Evolutionary conservation across 768 basidiomycete genomes (phyloP), one percentile per base, ranked within the genome.

Genomic region (Pholiota microspora): DNA sequence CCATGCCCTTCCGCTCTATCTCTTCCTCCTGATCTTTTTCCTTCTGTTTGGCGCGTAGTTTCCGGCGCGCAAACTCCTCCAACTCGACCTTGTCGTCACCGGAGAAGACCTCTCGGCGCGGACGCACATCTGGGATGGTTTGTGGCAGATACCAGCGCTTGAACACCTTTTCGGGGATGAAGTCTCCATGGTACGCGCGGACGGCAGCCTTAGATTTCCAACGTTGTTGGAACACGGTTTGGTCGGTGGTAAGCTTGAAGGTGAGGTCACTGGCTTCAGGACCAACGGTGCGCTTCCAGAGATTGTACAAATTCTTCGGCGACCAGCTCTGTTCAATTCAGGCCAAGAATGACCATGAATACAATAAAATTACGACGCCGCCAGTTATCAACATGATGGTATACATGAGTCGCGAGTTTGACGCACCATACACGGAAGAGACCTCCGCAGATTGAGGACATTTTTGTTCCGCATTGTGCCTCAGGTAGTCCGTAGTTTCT

Each of bases 151-250:
- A 98, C 89, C 93, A 94, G 54, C 89, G 84, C 67, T 94, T 94
- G 81, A 98, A 98, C 32, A 87, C 86, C 64, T 87, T 89, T 76
- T 96, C 93, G 50, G 86, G 86, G 57, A 98, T 94, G 67, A 82
- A 88, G 78, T 97, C 95, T 21, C 95, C 94, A 67, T 98, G 97
- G 78, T 98, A 98, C 3, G 85, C 95, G 53, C 95, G 86, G 28
- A 93, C 81, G 55, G 93, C 83, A 3, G 86, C 79, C 71, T 96
- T 97, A 10, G 92, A 84, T 16, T 74, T 76, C 92, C 94, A 98
- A 35, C 94, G 88, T 63, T 96, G 90, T 70, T 96, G 91, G 74
- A 91, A 97, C 32, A 98, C 79, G 0, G 89, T 85, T 38, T 76
- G 70, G 29, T 72, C 60, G 27, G 82, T 79, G 13, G 68, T 67